A percentile compares a stretch with the other conserved stretches of the same genome.
Evolutionary conservation across 768 basidiomycete genomes (phyloP).

Genomic region (Mycena kentingensis): DNA sequence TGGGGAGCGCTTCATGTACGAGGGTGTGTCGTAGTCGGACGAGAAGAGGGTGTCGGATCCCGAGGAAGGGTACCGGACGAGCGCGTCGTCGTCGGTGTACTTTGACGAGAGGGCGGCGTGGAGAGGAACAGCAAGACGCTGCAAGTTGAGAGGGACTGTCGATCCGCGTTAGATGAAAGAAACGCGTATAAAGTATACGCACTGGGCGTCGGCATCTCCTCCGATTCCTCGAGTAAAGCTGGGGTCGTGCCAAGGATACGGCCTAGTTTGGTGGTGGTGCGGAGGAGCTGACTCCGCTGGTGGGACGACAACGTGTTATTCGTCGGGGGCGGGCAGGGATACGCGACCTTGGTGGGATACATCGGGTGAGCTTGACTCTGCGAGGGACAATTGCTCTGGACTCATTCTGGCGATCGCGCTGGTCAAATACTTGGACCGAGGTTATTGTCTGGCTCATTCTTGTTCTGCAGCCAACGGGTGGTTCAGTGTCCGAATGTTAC

Average conservation of each 20-base stretch:
- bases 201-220: slow-evolving; percentile 18
- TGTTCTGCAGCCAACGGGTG: too few species aligned
- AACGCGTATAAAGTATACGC: neutral
- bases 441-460: too few species aligned
- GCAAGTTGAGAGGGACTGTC: slow-evolving; percentile 21
- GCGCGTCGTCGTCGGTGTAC: slow-evolving; percentile 17
- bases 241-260: slow-evolving; percentile 61
- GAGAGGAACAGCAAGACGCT: slow-evolving; percentile 20
- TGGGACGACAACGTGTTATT: slow-evolving; percentile 52
- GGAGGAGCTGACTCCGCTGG: slow-evolving; percentile 58
- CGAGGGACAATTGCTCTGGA: too few species aligned
- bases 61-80: slow-evolving; percentile 16
- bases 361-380: too few species aligned
- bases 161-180: neutral
- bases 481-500: too few species aligned
- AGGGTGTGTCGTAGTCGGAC: slow-evolving; percentile 8
- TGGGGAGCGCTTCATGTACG: slow-evolving; percentile 11
- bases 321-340: slow-evolving; percentile 58
- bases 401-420: too few species aligned
- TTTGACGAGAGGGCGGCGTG: slow-evolving; percentile 18
- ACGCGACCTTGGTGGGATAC: slow-evolving; percentile 37
- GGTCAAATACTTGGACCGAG: too few species aligned
- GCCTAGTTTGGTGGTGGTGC: slow-evolving; percentile 60
- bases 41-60: slow-evolving; percentile 15
- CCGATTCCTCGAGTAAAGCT: slow-evolving; percentile 48